phyloP scores from a whole-genome alignment of 495 filamentous ascomycete species.

The Lasiosphaeris hirsuta region DNA sequence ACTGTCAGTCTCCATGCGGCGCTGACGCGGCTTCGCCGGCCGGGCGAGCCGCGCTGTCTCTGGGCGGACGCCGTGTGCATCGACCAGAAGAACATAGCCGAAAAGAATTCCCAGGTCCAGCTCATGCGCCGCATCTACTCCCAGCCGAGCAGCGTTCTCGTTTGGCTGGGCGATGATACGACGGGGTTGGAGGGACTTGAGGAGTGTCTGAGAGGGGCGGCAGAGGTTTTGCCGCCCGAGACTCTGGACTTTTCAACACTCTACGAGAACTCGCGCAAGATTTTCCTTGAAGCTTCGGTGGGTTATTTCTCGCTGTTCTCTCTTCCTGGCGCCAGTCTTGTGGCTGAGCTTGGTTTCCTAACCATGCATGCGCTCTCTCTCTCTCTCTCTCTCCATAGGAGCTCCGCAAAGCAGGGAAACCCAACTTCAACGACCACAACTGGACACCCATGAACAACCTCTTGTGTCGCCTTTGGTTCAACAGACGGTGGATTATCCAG shows the following conservation, averaged over 20 bases:
- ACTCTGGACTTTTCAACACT: not conserved
- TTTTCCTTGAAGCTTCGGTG: not conserved
- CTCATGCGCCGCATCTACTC: slow-evolving; percentile 3
- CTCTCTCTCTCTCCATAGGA: not conserved
- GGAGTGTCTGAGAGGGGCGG: slow-evolving; percentile 8
- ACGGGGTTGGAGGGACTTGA: slow-evolving; percentile 7
- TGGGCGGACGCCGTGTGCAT: not conserved
- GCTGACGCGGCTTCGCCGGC: slow-evolving; percentile 27
- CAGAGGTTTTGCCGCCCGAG: slow-evolving; percentile 11
- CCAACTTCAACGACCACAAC: slow-evolving; percentile 20
- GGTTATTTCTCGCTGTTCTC: not conserved
- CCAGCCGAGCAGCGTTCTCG: slow-evolving; percentile 23
- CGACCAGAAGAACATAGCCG: not conserved
- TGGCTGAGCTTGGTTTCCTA: no score
- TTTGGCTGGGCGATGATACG: slow-evolving; percentile 34
- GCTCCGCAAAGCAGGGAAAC: slow-evolving; percentile 8
- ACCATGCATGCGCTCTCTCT: no score
- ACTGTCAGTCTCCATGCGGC: slow-evolving; percentile 27
- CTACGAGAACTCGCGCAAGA: not conserved
- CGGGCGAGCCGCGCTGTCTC: slow-evolving; percentile 14
- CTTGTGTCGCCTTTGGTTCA: slow-evolving; percentile 25
- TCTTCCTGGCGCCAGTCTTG: no score
- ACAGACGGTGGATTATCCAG: slow-evolving; percentile 29
- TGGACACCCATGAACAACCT: slow-evolving; percentile 19
- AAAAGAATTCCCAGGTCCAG: not conserved